Base-by-base conservation (phyloP, 2,329 filamentous ascomycete species). In the Westerdykella aurantiaca region DNA sequence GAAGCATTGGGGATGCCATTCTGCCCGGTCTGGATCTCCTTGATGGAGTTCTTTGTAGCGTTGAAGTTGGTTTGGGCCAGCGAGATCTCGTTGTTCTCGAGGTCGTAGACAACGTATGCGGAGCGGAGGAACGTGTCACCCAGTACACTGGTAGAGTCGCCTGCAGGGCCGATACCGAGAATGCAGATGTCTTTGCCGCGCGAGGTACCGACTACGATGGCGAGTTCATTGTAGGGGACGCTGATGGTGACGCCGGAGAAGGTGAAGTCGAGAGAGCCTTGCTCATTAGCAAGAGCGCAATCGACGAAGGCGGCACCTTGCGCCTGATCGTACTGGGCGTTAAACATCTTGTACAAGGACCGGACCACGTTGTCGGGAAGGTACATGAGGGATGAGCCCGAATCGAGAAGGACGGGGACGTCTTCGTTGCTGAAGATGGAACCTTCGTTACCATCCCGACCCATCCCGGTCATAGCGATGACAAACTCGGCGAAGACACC, bases 321-420 rank as follows among this genome's bases (percentile, higher is more conserved):
- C 3, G 51, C 43, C 0, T 55, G 46, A 52, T 70, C 64, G 60
- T 73, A 75, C 14, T 59, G 51, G 4, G 72, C 72, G 42, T 64
- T 58, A 51, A 68, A 66, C 14, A 61, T 51, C 22, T 55, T 46
- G 64, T 70, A 75, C 41, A 76, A 66, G 5, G 52, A 52, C 5
- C 61, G 50, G 4, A 77, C 76, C 37, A 88, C 64, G 41, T 79
- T 73, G 45, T 78, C 72, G 1, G 86, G 86, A 0, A 89, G 69
- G 57, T 86, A 86, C 51, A 76, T 83, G 47, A 87, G 71, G 3
- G 82, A 86, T n/a, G 82, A 85, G 31, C 86, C 86, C 1, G 83
- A 86, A 66, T 90, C 86, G 31, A 90, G 76, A 4, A 89, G 74
- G 2, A 81, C 83, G 4, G 78, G 69, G n/a, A 69, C 61, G 21